Conservation (phyloP, 176 grass and related monocot genomes). For the Musa acuminata region DNA sequence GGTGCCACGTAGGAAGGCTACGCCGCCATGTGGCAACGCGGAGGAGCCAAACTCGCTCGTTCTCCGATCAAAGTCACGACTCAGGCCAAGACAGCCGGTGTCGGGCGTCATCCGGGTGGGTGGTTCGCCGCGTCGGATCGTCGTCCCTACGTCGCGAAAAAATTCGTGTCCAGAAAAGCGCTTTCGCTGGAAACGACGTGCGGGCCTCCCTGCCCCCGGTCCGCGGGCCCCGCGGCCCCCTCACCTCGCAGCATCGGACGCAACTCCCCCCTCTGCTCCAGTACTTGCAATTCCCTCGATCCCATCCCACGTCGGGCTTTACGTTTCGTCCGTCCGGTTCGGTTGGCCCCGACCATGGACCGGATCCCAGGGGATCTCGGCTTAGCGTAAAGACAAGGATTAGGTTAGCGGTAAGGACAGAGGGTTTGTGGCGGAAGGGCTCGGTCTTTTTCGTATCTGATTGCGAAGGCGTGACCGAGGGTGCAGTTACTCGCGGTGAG, state of each 20-base stretch:
- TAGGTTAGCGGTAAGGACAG: too few species aligned
- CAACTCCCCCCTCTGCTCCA: neutral
- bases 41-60: neutral
- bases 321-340: neutral
- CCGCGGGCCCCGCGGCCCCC: neutral
- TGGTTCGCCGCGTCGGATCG: too few species aligned
- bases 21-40: constrained; percentile 12
- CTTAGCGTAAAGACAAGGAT: neutral
- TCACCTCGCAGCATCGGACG: neutral
- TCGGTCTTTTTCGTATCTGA: neutral
- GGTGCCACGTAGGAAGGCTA: constrained; percentile 15
- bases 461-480: neutral
- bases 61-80: neutral
- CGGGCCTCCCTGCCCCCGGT: neutral
- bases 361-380: neutral
- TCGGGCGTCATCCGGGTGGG: too few species aligned
- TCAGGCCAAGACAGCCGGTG: too few species aligned
- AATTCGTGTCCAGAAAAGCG: neutral
- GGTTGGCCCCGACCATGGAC: neutral
- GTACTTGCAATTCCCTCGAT: neutral
- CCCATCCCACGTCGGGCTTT: neutral
- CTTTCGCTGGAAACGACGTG: neutral
- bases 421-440: neutral
- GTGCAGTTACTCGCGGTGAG: neutral
- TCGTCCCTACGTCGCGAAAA: too few species aligned